These are phyloP conservation scores for Cercospora sp. DNA, from an alignment of 2,329 filamentous ascomycete genomes.

Conservation along the genomic window DNA sequence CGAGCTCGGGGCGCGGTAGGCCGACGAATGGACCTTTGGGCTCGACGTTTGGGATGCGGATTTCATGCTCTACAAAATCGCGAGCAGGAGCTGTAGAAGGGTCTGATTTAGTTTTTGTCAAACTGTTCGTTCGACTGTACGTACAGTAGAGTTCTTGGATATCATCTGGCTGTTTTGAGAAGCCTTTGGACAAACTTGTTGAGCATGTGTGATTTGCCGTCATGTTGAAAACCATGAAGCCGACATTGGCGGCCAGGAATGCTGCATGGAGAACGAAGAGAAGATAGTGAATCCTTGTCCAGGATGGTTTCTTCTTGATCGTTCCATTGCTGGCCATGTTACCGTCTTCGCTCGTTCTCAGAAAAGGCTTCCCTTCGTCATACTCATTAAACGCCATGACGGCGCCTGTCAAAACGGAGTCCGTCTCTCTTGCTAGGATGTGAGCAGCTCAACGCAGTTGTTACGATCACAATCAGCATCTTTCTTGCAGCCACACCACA, in stretches of 20 bases:
- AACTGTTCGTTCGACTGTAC: background rate
- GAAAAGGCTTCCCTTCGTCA: conserved; percentile 22
- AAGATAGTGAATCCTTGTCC: conserved; percentile 12
- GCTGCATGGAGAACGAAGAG: conserved; percentile 15
- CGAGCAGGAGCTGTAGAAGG: conserved; percentile 13
- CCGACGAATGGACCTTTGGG: conserved; percentile 16
- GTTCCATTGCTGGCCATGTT: background rate
- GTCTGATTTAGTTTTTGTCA: background rate
- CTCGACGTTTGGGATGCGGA: conserved; percentile 10
- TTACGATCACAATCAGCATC: background rate
- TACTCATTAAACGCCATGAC: conserved; percentile 12
- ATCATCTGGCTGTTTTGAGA: background rate
- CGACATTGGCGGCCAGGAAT: conserved; percentile 16
- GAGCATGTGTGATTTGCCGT: background rate
- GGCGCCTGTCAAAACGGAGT: background rate
- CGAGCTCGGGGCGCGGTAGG: conserved; percentile 15
- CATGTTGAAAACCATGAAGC: conserved; percentile 11
- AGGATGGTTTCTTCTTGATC: background rate
- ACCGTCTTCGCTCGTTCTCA: background rate
- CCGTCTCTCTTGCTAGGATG: background rate
- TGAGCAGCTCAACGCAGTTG: background rate
- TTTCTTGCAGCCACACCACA: background rate
- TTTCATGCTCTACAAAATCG: conserved; percentile 13
- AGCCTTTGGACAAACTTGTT: background rate
- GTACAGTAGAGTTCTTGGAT: conserved; percentile 14